phyloP scores from a whole-genome alignment of 2,329 filamentous ascomycete genomes.

The Clarireedia homoeocarpa region DNA sequence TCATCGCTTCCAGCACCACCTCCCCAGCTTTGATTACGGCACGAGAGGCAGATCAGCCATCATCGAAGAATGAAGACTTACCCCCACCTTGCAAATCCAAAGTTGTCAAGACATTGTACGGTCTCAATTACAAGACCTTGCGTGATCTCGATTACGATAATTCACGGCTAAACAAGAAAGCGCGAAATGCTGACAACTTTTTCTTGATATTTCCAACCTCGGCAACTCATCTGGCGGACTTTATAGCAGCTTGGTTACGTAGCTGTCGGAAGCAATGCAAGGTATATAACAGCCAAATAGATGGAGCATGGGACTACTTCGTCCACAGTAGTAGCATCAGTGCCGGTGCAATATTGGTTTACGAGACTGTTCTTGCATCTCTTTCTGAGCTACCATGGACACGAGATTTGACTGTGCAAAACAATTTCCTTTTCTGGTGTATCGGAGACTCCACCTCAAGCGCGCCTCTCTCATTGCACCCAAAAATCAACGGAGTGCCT shows the following conservation, averaged over 20 bases:
- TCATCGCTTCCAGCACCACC: conserved; percentile 3
- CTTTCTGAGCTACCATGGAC: conserved; percentile 19
- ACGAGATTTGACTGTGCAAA: not conserved
- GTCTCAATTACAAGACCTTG: conserved; percentile 1
- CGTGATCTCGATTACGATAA: conserved; percentile 18
- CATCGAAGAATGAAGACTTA: too few species aligned
- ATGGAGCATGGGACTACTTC: conserved; percentile 44
- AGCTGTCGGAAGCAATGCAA: conserved; percentile 33
- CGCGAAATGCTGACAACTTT: conserved; percentile 29
- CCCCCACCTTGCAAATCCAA: too few species aligned
- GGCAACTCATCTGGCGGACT: conserved; percentile 29
- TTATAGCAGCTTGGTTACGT: conserved; percentile 40
- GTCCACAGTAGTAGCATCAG: conserved; percentile 18
- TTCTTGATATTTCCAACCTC: conserved; percentile 43
- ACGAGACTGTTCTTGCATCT: conserved; percentile 18
- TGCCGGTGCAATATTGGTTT: conserved; percentile 22
- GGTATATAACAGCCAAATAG: conserved; percentile 34
- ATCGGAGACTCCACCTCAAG: conserved; percentile 18
- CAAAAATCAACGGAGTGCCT: conserved; percentile 3
- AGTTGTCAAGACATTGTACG: too few species aligned
- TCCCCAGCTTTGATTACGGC: not conserved
- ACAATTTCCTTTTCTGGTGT: conserved; percentile 21
- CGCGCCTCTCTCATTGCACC: conserved; percentile 20
- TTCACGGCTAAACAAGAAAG: conserved; percentile 11
- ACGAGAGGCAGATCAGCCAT: too few species aligned